Base-by-base conservation (phyloP, 805 yeast genomes). In the Monosporozyma solicola region DNA sequence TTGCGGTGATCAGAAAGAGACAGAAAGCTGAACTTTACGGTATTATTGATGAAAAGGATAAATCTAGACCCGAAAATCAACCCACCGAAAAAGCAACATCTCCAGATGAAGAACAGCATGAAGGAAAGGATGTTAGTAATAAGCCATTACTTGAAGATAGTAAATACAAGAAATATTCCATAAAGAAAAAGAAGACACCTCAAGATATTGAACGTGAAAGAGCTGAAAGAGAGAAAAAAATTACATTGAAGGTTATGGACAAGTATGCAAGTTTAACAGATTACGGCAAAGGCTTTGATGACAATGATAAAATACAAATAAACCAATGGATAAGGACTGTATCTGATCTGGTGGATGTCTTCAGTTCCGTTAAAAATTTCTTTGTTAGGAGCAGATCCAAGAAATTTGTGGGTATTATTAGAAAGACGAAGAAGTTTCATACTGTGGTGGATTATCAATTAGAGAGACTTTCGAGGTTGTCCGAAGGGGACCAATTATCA, bases 291-390 rank as follows among this genome's bases (percentile, higher is more conserved):
- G 49, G 35, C 15, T 13, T 43, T 4, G 70, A 70, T 0, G 80
- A 80, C 2, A 22, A 7, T 7, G 46, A 43, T 24, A 24, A 43
- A 13, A 2, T 5, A 24, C 57, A 82, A 41, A 76, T 73, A 44
- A 74, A 77, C 7, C 79, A 87, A 1, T 94, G 98, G 98, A 77
- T 87, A 58, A 87, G 88, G 55, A 72, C 83, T 5, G 96, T 92
- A 0, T 79, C 87, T 2, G 95, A 86, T 58, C 74, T 94, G 50
- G 81, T 92, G 44, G 95, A 90, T 62, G 80, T 87, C 55, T 91
- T 94, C 64, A 80, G 86, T 27, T 79, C 83, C 52, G 89, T 87
- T 11, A 77, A 84, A 56, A 82, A 82, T 60, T 87, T 94, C 58
- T 91, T 87, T 62, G 86, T 91, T 1, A 77, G 82, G 49, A 95